Base-by-base conservation (phyloP, 1,284 basidiomycete species). In the Ceratobasidium sp. region DNA sequence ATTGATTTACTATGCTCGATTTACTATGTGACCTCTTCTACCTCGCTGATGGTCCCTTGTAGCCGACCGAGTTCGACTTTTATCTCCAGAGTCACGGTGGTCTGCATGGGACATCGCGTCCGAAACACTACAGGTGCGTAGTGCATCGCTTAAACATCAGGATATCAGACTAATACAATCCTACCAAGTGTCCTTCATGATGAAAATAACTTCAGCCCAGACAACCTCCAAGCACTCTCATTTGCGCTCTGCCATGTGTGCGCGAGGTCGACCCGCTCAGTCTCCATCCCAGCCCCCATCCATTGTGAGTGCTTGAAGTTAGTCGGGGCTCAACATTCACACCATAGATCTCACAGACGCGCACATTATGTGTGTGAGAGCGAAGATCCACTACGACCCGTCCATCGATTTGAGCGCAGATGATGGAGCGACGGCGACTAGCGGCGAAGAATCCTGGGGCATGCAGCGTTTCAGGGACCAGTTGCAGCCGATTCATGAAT, bases 211-310 rank as follows among this genome's bases (percentile, higher is more conserved):
- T 88, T 88, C 80, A 83, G 82, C 83, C 86, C 79, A 74, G 75
- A 77, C 29, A 91, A 89, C 27, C 84, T 93, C 13, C 91, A 93
- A 76, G 85, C 87, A 1, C 81, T 94, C 1, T 89, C 92, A 0
- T 93, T 91, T 77, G 88, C 91, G 0, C 82, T 94, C 0, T 93
- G 91, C 79, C 92, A 93, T 77, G 89, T 93, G 13, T 95, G 94
- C 79, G 91, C 92, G 0, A 86, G 92, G 1, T 89, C 91, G 14
- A 94, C 93, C 0, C 88, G 93, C 51, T 92, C n/a, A n/a, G n/a
- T n/a, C n/a, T n/a, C n/a, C n/a, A n/a, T n/a, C n/a, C n/a, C n/a
- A n/a, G n/a, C n/a, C 92, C 0, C 93, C 94, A 91, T 93, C 0
- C 94, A 93, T 78, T 94, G 92, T 93, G 78, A 80, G 90, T 78